These are phyloP conservation scores for Aspergillus luchuensis DNA, from an alignment of 2,329 filamentous ascomycete species.

Conservation along the genomic window DNA sequence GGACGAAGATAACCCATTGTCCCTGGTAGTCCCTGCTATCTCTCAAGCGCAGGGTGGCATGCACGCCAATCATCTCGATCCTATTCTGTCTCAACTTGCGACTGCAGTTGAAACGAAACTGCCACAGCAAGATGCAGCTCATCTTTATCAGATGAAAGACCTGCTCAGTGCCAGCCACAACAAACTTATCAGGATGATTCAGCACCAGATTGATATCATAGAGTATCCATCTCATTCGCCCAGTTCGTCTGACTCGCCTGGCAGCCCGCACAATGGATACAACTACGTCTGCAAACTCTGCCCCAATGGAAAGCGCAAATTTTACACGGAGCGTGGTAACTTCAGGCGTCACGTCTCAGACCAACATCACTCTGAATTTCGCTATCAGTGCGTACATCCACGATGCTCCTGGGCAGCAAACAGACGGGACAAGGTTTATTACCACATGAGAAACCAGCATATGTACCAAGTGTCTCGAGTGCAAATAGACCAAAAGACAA, in stretches of 20 bases:
- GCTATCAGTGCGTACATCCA: constrained; percentile 8
- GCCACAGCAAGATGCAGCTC: not conserved
- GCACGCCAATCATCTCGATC: not conserved
- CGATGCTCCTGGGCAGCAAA: constrained; percentile 1
- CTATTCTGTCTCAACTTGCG: not conserved
- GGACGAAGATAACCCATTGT: not conserved
- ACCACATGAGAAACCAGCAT: constrained; percentile 8
- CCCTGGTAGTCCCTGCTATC: not conserved
- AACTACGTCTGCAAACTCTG: constrained; percentile 12
- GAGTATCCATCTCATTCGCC: not conserved
- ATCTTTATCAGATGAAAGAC: constrained; percentile 2
- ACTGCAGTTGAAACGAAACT: not conserved
- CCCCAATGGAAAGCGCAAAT: not conserved
- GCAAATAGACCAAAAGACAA: not conserved
- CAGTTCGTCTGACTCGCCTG: not conserved
- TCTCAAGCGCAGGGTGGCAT: not conserved
- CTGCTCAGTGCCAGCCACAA: not conserved
- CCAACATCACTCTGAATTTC: constrained; percentile 5
- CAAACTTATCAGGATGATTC: constrained; percentile 5
- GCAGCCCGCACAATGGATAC: not conserved
- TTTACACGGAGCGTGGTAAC: not conserved
- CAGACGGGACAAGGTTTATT: constrained; percentile 20
- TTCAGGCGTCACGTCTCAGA: constrained; percentile 18
- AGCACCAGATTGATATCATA: constrained; percentile 6
- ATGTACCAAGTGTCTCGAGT: not conserved